Evolutionary conservation across 352 stramenopile genomes (phyloP), one percentile per base, ranked within the genome.

Genomic region (Chrysophaeum taylorii): DNA sequence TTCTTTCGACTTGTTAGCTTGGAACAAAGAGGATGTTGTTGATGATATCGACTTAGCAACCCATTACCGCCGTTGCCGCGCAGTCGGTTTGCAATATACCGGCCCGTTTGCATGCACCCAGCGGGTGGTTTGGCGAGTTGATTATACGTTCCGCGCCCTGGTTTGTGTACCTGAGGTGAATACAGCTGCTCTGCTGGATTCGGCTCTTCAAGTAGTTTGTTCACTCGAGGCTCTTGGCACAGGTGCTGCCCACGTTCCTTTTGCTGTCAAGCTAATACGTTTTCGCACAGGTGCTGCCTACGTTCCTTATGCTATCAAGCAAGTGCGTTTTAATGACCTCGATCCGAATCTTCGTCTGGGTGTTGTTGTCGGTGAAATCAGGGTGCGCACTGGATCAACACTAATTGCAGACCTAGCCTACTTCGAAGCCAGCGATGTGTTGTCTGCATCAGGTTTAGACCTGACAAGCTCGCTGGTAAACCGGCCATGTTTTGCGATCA

Each of bases 1-100:
- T n/a, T n/a, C n/a, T n/a, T 25, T 61, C 12, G 50, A n/a, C 12
- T 33, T 31, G 50, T 12, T 16, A 4, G 53, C 53, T 25, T 41
- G 29, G 33, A 25, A 7, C 29, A 18, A 9, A 16, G 33, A 7
- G 4, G 7, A 35, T 7, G 53, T 64, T 16, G 7, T 64, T 16
- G 53, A 64, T 33, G 53, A 64, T 16, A 5, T 23, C 12, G 53
- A 33, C 15, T 4, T 18, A 7, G 53, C 27, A 7, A 16, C 14
- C 33, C 57, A 66, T 36, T 45, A 66, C 57, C 57, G 57, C 12
- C 57, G 57, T 7, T 66, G 57, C 57, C 14, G 12, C 2, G 36
- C 33, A 31, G n/a, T 66, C 57, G 57, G 31, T 9, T 36, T 66
- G 31, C 1, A 9, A 21, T 66, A 66, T 31, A 21, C 2, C 1